Conservation (phyloP, 805 yeast genomes). For the Hermanozyma aechmeae region DNA sequence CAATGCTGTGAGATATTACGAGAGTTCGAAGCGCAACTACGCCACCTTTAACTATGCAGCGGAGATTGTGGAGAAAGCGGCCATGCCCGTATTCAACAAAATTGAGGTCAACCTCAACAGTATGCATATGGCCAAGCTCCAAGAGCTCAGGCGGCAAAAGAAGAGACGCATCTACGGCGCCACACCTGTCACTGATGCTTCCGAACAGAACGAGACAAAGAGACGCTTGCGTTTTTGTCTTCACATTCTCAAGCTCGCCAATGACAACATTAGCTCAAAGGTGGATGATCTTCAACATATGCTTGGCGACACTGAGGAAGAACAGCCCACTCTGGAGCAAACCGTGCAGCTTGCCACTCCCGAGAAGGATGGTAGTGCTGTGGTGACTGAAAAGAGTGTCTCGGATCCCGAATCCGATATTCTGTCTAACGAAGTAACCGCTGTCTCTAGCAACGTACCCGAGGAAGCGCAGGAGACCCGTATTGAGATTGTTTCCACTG, state of each 20-base stretch:
- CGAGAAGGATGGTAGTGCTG: no score
- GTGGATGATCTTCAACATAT: constrained; percentile 50
- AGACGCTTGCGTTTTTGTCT: constrained; percentile 70
- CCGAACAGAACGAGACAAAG: constrained; percentile 48
- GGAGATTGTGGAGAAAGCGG: constrained; percentile 48
- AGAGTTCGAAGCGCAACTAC: constrained; percentile 34
- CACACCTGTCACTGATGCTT: constrained; percentile 1
- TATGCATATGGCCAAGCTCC: constrained; percentile 22
- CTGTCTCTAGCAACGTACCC: constrained; percentile 9
- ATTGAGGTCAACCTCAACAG: constrained; percentile 37
- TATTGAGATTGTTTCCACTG: constrained; percentile 79
- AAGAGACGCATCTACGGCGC: constrained; percentile 7
- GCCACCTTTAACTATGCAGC: constrained; percentile 52
- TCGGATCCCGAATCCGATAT: no score
- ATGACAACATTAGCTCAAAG: constrained; percentile 60
- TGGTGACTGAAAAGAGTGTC: no score
- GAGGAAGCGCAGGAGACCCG: constrained; percentile 40
- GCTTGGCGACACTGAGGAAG: constrained; percentile 38
- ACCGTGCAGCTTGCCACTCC: no score
- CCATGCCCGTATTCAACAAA: constrained; percentile 43
- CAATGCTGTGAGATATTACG: constrained; percentile 41
- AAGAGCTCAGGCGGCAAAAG: constrained; percentile 9
- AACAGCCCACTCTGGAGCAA: no score
- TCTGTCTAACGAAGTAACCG: no score
- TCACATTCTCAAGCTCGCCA: constrained; percentile 73